Conservation (phyloP, 495 filamentous ascomycete genomes). For the Penicillium chermesinum region DNA sequence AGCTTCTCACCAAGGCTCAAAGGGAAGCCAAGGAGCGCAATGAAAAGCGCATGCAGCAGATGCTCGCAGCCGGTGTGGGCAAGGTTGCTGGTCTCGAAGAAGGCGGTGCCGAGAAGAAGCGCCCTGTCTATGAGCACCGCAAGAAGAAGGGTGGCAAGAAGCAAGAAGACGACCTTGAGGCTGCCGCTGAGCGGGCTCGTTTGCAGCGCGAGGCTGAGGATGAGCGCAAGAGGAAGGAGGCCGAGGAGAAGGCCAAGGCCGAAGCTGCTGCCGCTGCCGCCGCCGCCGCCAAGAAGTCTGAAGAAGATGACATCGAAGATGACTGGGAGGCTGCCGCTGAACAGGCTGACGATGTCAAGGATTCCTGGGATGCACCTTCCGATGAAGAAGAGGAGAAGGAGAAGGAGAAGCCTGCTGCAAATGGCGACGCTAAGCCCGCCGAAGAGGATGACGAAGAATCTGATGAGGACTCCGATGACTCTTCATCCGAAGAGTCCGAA, state of each 20-base stretch:
- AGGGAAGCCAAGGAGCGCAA: slow-evolving; percentile 77
- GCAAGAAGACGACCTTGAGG: slow-evolving; percentile 67
- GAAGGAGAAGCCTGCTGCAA: slow-evolving; percentile 37
- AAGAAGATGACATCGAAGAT: slow-evolving; percentile 61
- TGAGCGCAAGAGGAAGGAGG: slow-evolving; percentile 58
- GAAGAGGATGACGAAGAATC: slow-evolving; percentile 23
- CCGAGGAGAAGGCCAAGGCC: slow-evolving; percentile 61
- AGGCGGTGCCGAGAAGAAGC: slow-evolving; percentile 66
- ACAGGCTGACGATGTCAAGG: slow-evolving; percentile 74
- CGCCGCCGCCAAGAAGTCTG: slow-evolving; percentile 51
- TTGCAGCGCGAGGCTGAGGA: slow-evolving; percentile 61
- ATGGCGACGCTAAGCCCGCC: slow-evolving; percentile 16
- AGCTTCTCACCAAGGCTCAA: slow-evolving; percentile 91
- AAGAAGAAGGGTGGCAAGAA: slow-evolving; percentile 75
- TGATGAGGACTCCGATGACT: slow-evolving; percentile 45
- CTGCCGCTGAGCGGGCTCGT: slow-evolving; percentile 56
- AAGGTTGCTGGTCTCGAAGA: slow-evolving; percentile 71
- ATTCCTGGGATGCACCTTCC: slow-evolving; percentile 87
- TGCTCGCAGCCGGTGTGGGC: slow-evolving; percentile 75
- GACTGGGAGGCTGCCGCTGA: slow-evolving; percentile 91
- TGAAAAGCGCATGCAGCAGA: slow-evolving; percentile 86
- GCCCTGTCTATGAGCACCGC: slow-evolving; percentile 62
- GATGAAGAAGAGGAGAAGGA: slow-evolving; percentile 73
- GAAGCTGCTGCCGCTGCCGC: slow-evolving; percentile 55
- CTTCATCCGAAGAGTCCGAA: slow-evolving; percentile 51